Conservation (phyloP, 176 grass and related monocot species). For the Juncus effusus region DNA sequence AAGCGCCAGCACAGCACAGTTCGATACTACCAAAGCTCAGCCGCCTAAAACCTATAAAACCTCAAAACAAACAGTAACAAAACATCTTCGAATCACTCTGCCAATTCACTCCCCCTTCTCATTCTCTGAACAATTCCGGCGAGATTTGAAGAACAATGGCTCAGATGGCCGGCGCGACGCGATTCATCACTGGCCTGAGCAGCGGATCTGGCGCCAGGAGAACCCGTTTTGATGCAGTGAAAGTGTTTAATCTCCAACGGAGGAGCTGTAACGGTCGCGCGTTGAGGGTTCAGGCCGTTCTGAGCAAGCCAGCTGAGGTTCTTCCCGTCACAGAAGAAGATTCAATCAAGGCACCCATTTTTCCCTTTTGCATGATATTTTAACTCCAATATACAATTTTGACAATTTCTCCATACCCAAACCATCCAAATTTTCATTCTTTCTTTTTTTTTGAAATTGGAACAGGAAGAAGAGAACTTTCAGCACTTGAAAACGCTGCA, state of each 20-base stretch:
- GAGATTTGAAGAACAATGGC: constrained; percentile 40
- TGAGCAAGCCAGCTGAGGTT: constrained; percentile 55
- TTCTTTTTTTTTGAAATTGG: constrained; percentile 1
- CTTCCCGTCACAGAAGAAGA: constrained; percentile 66
- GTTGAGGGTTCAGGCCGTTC: constrained; percentile 39
- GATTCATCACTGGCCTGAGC: constrained; percentile 17
- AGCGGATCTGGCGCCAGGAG: constrained; percentile 27
- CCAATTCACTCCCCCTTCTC: too few species aligned
- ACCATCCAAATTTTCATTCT: neutral
- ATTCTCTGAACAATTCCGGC: too few species aligned
- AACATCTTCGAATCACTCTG: too few species aligned
- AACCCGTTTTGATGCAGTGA: constrained; percentile 13
- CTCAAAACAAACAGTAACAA: too few species aligned
- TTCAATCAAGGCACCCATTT: constrained; percentile 14
- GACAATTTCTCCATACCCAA: constrained; percentile 20
- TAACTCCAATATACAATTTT: constrained; percentile 20
- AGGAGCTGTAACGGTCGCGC: constrained; percentile 35
- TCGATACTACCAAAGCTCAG: too few species aligned
- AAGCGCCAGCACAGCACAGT: too few species aligned
- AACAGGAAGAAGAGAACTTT: constrained; percentile 71
- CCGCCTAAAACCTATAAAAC: too few species aligned
- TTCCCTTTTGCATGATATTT: too few species aligned
- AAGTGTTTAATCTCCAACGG: constrained; percentile 35
- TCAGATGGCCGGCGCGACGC: constrained; percentile 49
- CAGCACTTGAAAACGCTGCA: constrained; percentile 82